Conservation (phyloP, 1,284 basidiomycete genomes). For the Xerocomus amazonicus region DNA sequence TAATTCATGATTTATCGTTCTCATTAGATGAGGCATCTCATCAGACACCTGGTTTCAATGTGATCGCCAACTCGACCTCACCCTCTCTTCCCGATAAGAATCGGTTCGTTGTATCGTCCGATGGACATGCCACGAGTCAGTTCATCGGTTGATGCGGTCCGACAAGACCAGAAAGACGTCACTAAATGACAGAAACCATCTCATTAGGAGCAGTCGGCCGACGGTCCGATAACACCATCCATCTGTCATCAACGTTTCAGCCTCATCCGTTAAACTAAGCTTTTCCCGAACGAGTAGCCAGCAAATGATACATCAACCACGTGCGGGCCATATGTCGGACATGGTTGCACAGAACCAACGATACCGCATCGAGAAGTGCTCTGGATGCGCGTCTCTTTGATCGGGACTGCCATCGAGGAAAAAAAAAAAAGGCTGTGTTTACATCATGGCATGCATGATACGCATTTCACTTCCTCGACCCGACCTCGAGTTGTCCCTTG, state of each 20-base stretch:
- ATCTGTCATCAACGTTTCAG: neutral
- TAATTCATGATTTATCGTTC: neutral
- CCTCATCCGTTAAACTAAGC: too few species aligned
- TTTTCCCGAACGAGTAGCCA: too few species aligned
- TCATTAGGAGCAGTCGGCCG: neutral
- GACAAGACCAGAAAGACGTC: conserved; percentile 65
- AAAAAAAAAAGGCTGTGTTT: neutral
- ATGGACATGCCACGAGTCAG: conserved; percentile 14
- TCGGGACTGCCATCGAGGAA: neutral
- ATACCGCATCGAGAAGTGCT: neutral
- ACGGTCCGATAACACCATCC: too few species aligned
- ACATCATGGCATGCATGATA: too few species aligned
- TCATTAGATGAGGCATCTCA: conserved; percentile 4
- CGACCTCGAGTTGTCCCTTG: too few species aligned
- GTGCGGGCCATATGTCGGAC: too few species aligned
- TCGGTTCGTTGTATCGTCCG: conserved; percentile 10
- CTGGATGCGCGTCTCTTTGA: neutral
- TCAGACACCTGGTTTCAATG: neutral
- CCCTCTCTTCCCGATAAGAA: conserved; percentile 12
- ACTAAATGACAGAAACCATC: conserved; percentile 60
- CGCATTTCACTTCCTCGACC: too few species aligned
- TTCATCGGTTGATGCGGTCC: conserved; percentile 38
- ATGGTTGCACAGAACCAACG: neutral
- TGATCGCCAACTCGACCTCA: neutral
- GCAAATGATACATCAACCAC: too few species aligned